Conservation (phyloP, 2,329 filamentous ascomycete species). For the Rachicladosporium sp. region DNA sequence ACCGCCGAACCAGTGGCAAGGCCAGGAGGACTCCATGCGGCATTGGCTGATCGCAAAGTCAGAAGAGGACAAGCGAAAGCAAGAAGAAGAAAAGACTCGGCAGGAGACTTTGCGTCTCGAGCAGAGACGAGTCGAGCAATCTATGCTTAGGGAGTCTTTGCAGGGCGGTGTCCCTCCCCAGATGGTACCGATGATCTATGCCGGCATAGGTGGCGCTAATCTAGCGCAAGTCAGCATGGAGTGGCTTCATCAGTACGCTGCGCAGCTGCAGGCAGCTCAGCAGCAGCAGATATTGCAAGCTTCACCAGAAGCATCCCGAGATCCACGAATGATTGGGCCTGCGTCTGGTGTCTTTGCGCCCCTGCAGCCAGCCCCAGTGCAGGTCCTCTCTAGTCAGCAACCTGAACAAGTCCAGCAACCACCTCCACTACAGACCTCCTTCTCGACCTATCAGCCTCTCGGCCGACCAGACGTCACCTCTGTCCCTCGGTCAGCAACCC, state of each 20-base stretch:
- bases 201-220: constrained; percentile 37
- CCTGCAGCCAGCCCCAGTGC: constrained; percentile 8
- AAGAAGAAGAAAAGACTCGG: constrained; percentile 42
- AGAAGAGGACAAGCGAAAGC: constrained; percentile 40
- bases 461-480: constrained; percentile 26
- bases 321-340: constrained; percentile 30
- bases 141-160: constrained; percentile 41
- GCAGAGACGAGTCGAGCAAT: constrained; percentile 40
- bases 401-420: constrained; percentile 20
- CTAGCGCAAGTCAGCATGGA: constrained; percentile 37
- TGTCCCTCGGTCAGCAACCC: constrained; percentile 32
- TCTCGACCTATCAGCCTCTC: constrained; percentile 25
- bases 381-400: constrained; percentile 16
- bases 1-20: constrained; percentile 32
- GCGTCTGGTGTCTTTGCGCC: constrained; percentile 15
- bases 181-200: constrained; percentile 42
- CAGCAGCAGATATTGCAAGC: constrained; percentile 26
- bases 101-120: constrained; percentile 38
- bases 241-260: constrained; percentile 38
- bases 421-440: constrained; percentile 22
- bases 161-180: constrained; percentile 39
- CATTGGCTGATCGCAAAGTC: constrained; percentile 40
- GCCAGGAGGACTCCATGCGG: constrained; percentile 39
- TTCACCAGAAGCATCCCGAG: constrained; percentile 32
- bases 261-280: constrained; percentile 33